Evolutionary conservation across 2,329 filamentous ascomycete species (phyloP).

Genomic region (Metarhizium rileyi): DNA sequence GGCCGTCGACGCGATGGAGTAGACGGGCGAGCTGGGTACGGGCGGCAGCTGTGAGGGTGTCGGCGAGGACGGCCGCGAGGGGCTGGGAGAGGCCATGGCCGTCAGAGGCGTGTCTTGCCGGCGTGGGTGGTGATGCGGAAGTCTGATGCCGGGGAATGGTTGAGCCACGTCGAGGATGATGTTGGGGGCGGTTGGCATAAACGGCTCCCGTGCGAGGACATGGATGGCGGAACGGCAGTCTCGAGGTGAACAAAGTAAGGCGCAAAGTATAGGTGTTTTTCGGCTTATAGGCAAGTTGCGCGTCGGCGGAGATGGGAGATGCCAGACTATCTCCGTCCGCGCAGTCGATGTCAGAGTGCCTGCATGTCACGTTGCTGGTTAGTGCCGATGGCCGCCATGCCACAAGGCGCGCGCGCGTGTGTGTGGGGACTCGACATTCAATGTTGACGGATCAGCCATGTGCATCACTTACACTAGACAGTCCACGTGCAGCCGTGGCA

Average conservation of each 20-base stretch:
- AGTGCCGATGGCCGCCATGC: no score
- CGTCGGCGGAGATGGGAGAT: no score
- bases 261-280: no score
- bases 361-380: background rate
- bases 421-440: no score
- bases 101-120: background rate
- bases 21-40: slow-evolving; percentile 53
- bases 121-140: slow-evolving; percentile 4
- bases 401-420: no score
- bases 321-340: no score
- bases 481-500: no score
- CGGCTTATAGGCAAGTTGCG: background rate
- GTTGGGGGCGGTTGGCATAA: no score
- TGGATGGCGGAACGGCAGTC: background rate
- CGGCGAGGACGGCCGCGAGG: slow-evolving; percentile 34
- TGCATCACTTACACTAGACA: no score
- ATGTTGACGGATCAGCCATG: no score
- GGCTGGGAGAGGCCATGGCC: slow-evolving; percentile 22
- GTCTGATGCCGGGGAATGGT: no score
- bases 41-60: slow-evolving; percentile 48
- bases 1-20: slow-evolving; percentile 53
- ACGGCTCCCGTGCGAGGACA: background rate
- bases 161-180: no score
- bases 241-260: background rate
- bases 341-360: background rate